phyloP scores from a whole-genome alignment of 768 basidiomycete species.

The Naganishia vishniacii region DNA sequence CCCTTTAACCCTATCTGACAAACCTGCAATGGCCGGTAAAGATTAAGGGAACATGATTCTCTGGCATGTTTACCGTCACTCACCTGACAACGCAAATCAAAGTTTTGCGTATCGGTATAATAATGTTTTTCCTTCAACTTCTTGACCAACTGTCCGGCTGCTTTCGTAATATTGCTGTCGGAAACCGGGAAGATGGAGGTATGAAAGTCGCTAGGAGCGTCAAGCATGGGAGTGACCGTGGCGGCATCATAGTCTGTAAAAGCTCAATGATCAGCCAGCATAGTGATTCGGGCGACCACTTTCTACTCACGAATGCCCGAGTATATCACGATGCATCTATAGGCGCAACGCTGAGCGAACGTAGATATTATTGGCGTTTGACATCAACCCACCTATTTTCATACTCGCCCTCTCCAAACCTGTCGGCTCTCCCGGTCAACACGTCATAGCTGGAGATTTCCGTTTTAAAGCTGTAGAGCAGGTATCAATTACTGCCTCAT shows the following conservation, averaged over 20 bases:
- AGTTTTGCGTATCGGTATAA: constrained; percentile 85
- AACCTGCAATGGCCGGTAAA: constrained; percentile 40
- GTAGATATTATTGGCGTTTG: constrained; percentile 32
- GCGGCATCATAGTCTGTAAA: constrained; percentile 76
- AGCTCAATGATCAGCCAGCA: no score
- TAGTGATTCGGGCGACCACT: background rate
- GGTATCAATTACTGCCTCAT: background rate
- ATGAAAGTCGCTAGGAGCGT: constrained; percentile 80
- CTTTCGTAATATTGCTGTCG: constrained; percentile 42
- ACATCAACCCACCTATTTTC: constrained; percentile 47
- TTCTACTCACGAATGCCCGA: constrained; percentile 67
- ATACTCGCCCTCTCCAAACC: constrained; percentile 59
- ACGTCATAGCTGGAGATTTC: constrained; percentile 90
- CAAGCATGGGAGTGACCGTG: constrained; percentile 68
- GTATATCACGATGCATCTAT: constrained; percentile 71
- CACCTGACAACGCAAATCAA: constrained; percentile 82
- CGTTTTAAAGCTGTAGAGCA: constrained; percentile 55
- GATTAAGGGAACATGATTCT: constrained; percentile 16
- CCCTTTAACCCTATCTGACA: constrained; percentile 83
- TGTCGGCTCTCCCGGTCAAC: constrained; percentile 82
- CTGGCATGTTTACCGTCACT: constrained; percentile 30
- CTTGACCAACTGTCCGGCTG: constrained; percentile 64
- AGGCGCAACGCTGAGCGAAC: background rate
- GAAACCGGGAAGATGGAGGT: constrained; percentile 68
- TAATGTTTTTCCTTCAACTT: constrained; percentile 70